Conservation (phyloP, 805 yeast genomes). For the Wickerhamiella cacticola region DNA sequence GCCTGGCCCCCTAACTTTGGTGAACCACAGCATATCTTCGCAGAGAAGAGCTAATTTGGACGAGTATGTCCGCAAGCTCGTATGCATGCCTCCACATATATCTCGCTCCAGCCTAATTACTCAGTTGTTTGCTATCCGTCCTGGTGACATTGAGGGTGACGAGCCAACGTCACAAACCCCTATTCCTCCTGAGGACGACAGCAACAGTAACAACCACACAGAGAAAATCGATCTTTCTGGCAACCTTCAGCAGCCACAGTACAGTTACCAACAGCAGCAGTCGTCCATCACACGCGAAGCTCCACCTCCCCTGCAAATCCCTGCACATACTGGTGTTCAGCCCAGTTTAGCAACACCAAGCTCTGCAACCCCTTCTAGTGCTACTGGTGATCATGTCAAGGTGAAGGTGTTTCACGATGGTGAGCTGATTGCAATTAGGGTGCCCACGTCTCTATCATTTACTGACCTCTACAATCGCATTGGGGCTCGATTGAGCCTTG, state of each 20-base stretch:
- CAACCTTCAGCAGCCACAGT: slow-evolving; percentile 7
- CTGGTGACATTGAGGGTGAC: slow-evolving; percentile 47
- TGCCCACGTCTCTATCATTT: slow-evolving; percentile 28
- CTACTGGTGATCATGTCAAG: slow-evolving; percentile 22
- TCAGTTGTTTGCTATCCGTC: slow-evolving; percentile 53
- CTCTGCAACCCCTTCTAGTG: slow-evolving; percentile 4
- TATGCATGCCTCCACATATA: slow-evolving; percentile 64
- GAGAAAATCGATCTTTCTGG: not conserved
- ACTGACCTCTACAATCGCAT: slow-evolving; percentile 25
- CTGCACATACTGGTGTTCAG: not conserved
- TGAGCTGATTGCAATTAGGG: slow-evolving; percentile 31
- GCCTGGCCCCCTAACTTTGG: slow-evolving; percentile 91
- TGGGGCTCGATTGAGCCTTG: slow-evolving; percentile 26
- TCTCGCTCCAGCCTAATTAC: slow-evolving; percentile 57
- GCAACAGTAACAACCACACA: not conserved
- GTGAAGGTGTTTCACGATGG: slow-evolving; percentile 31
- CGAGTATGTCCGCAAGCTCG: slow-evolving; percentile 45
- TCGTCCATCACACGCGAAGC: not conserved
- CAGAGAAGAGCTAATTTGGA: slow-evolving; percentile 46
- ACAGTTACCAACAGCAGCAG: slow-evolving; percentile 4
- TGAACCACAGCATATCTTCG: slow-evolving; percentile 59
- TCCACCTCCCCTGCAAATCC: not conserved
- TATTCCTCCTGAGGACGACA: slow-evolving; percentile 23
- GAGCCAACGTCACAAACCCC: slow-evolving; percentile 27
- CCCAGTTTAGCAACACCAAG: not conserved